Evolutionary conservation across 441 rosid species (phyloP).

Genomic region (Adansonia grandidieri): DNA sequence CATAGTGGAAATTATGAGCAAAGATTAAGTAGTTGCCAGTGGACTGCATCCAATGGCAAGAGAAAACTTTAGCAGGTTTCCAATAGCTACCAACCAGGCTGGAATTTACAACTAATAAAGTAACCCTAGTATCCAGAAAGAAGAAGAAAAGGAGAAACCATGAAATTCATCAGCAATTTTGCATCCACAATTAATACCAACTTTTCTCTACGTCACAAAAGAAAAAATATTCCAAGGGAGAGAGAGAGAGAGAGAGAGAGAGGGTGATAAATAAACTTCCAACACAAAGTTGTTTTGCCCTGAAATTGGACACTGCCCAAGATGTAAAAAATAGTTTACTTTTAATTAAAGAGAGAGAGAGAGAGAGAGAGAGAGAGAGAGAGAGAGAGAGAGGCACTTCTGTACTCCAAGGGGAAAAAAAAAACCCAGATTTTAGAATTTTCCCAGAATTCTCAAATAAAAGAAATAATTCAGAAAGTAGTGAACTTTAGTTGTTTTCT

Average conservation of each 20-base stretch:
- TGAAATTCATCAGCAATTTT: conserved; percentile 2
- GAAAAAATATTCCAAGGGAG: neutral
- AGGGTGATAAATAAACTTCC: neutral
- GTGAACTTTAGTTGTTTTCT: neutral
- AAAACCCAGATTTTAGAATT: neutral
- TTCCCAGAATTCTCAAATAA: neutral
- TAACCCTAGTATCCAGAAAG: conserved; percentile 2
- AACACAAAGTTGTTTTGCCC: neutral
- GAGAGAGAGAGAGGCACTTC: neutral
- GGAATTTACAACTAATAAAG: neutral
- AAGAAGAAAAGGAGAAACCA: neutral
- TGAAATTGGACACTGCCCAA: neutral
- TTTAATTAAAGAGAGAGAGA: neutral
- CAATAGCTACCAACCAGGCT: conserved; percentile 1
- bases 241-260: neutral
- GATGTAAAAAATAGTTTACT: neutral
- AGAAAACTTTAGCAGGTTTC: conserved; percentile 3
- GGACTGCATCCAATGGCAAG: conserved; percentile 5
- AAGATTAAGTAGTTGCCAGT: neutral
- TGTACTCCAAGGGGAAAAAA: neutral
- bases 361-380: no score
- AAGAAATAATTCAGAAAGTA: neutral
- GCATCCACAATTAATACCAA: conserved; percentile 6
- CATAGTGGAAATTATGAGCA: neutral
- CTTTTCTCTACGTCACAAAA: neutral